Evolutionary conservation across 2,329 filamentous ascomycete species (phyloP), one percentile per base, ranked within the genome.

Genomic region (Phymatotrichopsis omnivora): DNA sequence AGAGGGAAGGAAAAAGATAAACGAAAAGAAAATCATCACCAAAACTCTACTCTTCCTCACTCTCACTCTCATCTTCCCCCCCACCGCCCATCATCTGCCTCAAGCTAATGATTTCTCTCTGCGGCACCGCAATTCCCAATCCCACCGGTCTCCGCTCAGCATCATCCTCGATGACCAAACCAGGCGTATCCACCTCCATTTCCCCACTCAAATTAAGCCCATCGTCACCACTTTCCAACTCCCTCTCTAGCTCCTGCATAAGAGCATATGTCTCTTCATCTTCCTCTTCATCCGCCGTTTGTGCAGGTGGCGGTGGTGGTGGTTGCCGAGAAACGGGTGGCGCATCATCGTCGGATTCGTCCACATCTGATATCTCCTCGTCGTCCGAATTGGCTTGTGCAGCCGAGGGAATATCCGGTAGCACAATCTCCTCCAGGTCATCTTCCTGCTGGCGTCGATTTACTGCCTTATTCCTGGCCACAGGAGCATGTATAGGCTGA

Each of bases 341-440:
- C 7, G 31, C 39, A 5, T 54, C 49, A 2, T 48, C 47, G 12
- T 53, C 51, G 10, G 38, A 40, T 8, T 51, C 50, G n/a, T 54
- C 51, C n/a, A 32, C 42, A 20, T 54, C 52, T 2, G 46, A 51
- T 19, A 48, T 47, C n/a, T 54, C 52, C 17, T 56, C 52, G 7
- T 45, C 42, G 27, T 33, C 42, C 3, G 1, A n/a, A 16, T 38
- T 29, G 22, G 37, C 20, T 37, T 36, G 30, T 17, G 23, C 7
- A 24, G 43, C 22, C 41, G 37, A 27, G n/a, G 20, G 37, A 17
- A 23, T 2, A 12, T 27, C 27, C 10, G 39, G 10, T 4, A 14
- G 44, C 22, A 45, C 47, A 11, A 42, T 12, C 27, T 35, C 49
- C 40, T 45, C 44, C 3, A 39, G 34, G 3, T 33, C 45, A n/a